phyloP scores from a whole-genome alignment of 768 basidiomycete species.

The Leccinellum rugosiceps region DNA sequence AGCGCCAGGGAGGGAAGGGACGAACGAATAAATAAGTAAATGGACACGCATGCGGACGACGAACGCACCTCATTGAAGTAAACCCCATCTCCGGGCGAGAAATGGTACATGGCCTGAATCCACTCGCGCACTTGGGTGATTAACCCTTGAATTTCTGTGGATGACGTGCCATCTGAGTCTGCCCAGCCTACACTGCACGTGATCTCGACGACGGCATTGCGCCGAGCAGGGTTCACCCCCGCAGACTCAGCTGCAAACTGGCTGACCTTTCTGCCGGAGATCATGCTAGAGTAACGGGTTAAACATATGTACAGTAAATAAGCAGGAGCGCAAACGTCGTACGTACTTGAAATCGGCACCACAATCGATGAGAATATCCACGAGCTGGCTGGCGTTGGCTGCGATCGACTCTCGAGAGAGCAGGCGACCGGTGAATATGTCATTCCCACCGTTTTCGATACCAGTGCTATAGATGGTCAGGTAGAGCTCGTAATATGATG shows the following conservation, averaged over 20 bases:
- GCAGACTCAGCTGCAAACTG: constrained; percentile 34
- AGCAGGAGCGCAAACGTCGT: background rate
- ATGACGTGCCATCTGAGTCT: constrained; percentile 16
- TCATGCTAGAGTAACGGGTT: background rate
- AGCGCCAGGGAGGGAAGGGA: too few relatives aligned
- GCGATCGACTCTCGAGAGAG: constrained; percentile 27
- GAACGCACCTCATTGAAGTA: constrained; percentile 46
- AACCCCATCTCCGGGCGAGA: constrained; percentile 36
- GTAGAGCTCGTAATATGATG: constrained; percentile 10
- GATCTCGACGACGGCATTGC: constrained; percentile 35
- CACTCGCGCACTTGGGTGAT: constrained; percentile 7
- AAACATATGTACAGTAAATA: background rate
- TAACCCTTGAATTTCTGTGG: constrained; percentile 1
- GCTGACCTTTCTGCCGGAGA: constrained; percentile 39
- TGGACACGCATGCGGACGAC: background rate
- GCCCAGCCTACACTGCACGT: constrained; percentile 19
- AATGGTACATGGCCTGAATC: constrained; percentile 28
- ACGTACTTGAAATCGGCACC: background rate
- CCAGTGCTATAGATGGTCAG: background rate
- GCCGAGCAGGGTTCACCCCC: constrained; percentile 45
- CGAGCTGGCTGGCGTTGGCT: constrained; percentile 20
- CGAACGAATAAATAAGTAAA: background rate
- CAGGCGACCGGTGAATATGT: constrained; percentile 33
- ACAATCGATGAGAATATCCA: constrained; percentile 13
- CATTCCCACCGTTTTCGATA: background rate